Base-by-base conservation (phyloP, 441 rosid genomes). In the Gossypium davidsonii region DNA sequence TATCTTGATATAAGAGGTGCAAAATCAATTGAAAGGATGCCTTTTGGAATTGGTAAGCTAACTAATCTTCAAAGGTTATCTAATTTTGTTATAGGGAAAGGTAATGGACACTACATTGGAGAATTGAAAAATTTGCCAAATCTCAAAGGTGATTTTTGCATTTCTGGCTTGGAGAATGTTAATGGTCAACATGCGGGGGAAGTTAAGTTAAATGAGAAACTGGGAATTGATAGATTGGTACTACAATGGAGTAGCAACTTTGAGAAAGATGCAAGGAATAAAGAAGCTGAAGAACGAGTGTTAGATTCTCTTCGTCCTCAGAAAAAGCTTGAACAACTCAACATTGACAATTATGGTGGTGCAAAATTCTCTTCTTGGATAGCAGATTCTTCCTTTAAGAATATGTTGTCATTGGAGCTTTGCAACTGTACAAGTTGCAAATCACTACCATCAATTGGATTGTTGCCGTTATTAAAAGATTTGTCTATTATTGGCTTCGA, bases 371-470 rank as follows among this genome's bases (percentile, higher is more conserved):
- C 80, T 17, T 6, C 42, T 58, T 77, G 80, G 80, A 6, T 73
- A 21, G 71, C 71, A 7, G 39, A 34, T 34, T 34, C 39, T 34
- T 34, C 39, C 8, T 34, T 34, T 34, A 34, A 34, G 39, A 34
- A 34, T 34, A 34, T 34, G 39, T 34, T 34, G 39, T 34, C 39
- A 34, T 34, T 34, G 39, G 39, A 34, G 14, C 58, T 77, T 17
- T 0, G 25, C n/a, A 52, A 66, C 31, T 77, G 79, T 21, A 3
- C 23, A 56, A 57, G 67, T 17, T 37, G 42, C 42, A 28, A 9
- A 2, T 25, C 62, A 11, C 53, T 77, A 15, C 79, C 79, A 57
- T 28, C 79, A 18, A 58, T 72, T 34, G 79, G 79, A 39, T n/a
- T 0, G 20, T 69, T 73, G 10, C 53, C 60, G 0, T 0, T 8